phyloP scores from a whole-genome alignment of 2,329 filamentous ascomycete genomes.

The Claviceps pazoutovae region DNA sequence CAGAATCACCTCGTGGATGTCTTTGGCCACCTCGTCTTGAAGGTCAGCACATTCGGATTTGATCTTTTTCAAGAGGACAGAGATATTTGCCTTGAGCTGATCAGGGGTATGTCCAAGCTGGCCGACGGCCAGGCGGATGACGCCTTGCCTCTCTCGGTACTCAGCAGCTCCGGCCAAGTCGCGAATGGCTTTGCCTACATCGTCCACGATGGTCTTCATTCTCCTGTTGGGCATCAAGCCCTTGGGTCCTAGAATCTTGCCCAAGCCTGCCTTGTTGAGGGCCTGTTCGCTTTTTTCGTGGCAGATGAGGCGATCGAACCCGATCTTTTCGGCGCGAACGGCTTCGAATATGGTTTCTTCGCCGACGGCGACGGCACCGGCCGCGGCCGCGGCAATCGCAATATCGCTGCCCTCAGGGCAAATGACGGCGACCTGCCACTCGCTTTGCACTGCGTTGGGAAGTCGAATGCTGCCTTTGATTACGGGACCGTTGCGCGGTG shows the following conservation, averaged over 20 bases:
- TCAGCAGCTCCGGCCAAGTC: constrained; percentile 74
- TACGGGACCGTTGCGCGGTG: constrained; percentile 72
- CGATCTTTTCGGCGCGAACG: constrained; percentile 58
- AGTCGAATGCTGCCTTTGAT: constrained; percentile 79
- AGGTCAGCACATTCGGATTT: constrained; percentile 68
- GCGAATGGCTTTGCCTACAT: constrained; percentile 59
- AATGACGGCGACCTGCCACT: constrained; percentile 80
- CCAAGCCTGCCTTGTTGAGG: constrained; percentile 68
- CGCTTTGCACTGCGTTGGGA: constrained; percentile 79
- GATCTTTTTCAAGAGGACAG: constrained; percentile 57
- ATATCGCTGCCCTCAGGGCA: constrained; percentile 67
- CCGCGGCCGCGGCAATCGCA: constrained; percentile 58
- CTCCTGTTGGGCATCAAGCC: constrained; percentile 88
- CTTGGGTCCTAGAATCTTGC: constrained; percentile 70
- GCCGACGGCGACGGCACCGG: constrained; percentile 72
- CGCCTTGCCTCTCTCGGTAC: constrained; percentile 75
- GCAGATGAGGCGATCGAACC: constrained; percentile 83
- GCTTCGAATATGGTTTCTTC: constrained; percentile 74
- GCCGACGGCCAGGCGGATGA: constrained; percentile 79
- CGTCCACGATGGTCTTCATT: constrained; percentile 74
- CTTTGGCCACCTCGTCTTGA: constrained; percentile 35
- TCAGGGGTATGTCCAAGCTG: constrained; percentile 82
- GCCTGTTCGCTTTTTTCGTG: constrained; percentile 65
- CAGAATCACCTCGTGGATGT: constrained; percentile 52
- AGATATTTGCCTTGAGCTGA: constrained; percentile 73